Base-by-base conservation (phyloP, 768 basidiomycete genomes). In the Mycena olivaceomarginata region DNA sequence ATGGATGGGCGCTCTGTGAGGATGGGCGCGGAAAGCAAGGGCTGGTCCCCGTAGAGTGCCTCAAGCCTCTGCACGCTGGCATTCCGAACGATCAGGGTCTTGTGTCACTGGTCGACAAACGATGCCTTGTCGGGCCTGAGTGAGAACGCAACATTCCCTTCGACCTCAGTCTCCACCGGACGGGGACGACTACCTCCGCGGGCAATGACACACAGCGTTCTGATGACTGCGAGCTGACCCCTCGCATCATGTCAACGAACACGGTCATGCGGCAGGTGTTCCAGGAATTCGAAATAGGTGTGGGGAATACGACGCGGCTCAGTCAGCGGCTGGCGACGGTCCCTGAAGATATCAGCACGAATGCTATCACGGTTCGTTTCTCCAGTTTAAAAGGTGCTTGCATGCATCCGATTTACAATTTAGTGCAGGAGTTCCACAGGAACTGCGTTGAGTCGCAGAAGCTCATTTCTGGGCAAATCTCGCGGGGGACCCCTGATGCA, bases 61-160 rank as follows among this genome's bases (percentile, higher is more conserved):
- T 67, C 31, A 37, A 67, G 31, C 67, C 67, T 53, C 48, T 67
- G 37, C 67, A 48, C 67, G 48, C 67, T 11, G 67, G 67, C 15
- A 39, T 53, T 67, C 48, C 48, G 67, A 53, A 53, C 48, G 67
- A 67, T 67, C 67, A 51, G 67, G 31, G 51, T 67, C 37, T 39
- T 67, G 67, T 37, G 48, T 53, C 67, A 53, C 67, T 51, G 48
- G 48, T 67, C 67, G 40, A 53, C 67, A 67, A 67, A n/a, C 48
- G 67, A 67, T 53, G 46, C 65, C 65, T 67, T 67, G 48, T 67
- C 67, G 67, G 48, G 53, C 67, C 51, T 67, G 67, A 67, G 67
- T 48, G 67, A 67, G 7, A 31, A 67, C 67, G 48, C 67, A 16
- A 67, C 67, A 67, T 67, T 67, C 48, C 48, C 48, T 48, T 53